A percentile compares a stretch with the other conserved stretches of the same genome.
Evolutionary conservation across 192 early-diverging fungal species (phyloP).

Genomic region (Powellomyces hirtus): DNA sequence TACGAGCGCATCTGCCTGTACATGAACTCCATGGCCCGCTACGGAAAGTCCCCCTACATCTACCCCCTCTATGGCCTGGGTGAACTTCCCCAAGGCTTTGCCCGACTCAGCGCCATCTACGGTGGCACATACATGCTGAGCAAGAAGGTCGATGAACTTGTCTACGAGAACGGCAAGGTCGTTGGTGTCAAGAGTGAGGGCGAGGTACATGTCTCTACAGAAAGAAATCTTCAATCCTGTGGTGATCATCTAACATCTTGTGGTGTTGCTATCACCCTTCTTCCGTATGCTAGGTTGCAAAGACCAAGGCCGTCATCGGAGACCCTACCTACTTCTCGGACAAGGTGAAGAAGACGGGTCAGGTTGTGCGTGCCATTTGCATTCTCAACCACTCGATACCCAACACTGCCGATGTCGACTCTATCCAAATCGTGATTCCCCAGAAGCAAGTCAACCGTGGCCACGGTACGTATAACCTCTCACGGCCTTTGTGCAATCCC

Average conservation of each 20-base stretch:
- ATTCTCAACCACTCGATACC: slow-evolving; percentile 89
- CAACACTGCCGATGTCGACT: slow-evolving; percentile 80
- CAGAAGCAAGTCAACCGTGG: slow-evolving; percentile 94
- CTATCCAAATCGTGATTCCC: slow-evolving; percentile 94
- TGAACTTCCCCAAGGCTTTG: slow-evolving; percentile 97
- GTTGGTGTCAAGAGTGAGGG: slow-evolving; percentile 87
- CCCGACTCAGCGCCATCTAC: slow-evolving; percentile 93
- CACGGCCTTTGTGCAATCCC: not conserved
- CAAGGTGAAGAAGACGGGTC: slow-evolving; percentile 77
- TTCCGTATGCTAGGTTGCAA: slow-evolving; percentile 52
- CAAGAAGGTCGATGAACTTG: slow-evolving; percentile 87
- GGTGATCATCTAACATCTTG: too few species aligned
- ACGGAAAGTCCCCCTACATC: slow-evolving; percentile 96
- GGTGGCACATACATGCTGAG: slow-evolving; percentile 99
- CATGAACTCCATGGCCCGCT: slow-evolving; percentile 84
- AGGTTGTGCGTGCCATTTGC: slow-evolving; percentile 96
- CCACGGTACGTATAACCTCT: slow-evolving; percentile 51
- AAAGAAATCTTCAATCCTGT: too few species aligned
- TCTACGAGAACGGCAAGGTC: slow-evolving; percentile 80
- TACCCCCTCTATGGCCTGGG: slow-evolving; percentile 98
- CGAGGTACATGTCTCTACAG: slow-evolving; percentile 67
- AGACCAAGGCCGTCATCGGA: slow-evolving; percentile 85
- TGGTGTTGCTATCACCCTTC: too few species aligned
- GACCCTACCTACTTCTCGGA: slow-evolving; percentile 91
- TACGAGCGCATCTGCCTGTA: slow-evolving; percentile 91